Evolutionary conservation across 192 early-diverging fungal species (phyloP).

Genomic region (Backusella westeae): DNA sequence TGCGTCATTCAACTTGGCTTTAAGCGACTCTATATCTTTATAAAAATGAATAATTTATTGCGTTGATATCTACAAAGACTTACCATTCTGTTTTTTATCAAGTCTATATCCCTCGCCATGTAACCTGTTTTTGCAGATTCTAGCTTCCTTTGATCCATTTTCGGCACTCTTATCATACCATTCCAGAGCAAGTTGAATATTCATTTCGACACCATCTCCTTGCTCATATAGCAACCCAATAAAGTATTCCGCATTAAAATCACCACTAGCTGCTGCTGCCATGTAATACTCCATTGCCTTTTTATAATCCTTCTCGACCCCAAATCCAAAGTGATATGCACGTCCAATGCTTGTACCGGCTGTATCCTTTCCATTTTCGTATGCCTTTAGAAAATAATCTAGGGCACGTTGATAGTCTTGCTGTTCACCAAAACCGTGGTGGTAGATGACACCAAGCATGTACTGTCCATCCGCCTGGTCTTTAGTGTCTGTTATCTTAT

Average conservation of each 20-base stretch:
- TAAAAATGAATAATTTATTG: not conserved
- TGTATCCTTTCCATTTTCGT: not conserved
- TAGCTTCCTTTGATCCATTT: not conserved
- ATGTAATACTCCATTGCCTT: not conserved
- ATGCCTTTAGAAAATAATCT: not conserved
- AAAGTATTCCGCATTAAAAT: not conserved
- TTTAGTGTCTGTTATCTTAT: not conserved
- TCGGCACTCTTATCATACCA: not conserved
- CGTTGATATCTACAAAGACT: not conserved
- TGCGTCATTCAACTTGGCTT: not conserved
- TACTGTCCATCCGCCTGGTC: not conserved
- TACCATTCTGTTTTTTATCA: not conserved
- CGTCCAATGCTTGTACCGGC: not conserved
- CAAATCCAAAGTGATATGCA: not conserved
- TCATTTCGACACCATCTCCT: not conserved
- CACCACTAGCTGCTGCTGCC: not conserved
- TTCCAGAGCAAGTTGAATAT: not conserved
- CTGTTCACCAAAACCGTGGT: not conserved
- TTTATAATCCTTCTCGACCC: not conserved
- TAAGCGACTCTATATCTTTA: not conserved
- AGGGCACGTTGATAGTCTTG: not conserved
- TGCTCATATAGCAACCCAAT: not conserved
- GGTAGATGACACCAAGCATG: not conserved
- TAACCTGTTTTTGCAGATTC: not conserved
- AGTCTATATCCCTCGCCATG: not conserved